Base-by-base conservation (phyloP, 2,329 filamentous ascomycete species). In the Coniochaeta ligniaria region DNA sequence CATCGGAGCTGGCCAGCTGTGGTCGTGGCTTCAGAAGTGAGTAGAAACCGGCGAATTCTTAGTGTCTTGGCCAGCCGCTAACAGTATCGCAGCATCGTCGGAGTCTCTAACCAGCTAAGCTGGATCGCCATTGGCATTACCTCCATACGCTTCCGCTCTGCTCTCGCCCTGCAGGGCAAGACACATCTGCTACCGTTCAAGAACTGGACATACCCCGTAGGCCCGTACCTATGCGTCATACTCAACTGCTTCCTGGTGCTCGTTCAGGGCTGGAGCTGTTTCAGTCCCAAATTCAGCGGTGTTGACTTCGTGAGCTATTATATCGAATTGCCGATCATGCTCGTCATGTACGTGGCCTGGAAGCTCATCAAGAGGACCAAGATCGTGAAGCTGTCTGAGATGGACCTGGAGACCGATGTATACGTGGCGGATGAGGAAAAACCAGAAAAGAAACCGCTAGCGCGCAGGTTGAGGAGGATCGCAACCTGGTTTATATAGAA, bases 141-240 rank as follows among this genome's bases (percentile, higher is more conserved):
- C 0, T 88, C 84, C 0, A 73, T 89, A n/a, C 83, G 86, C 28
- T 89, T 89, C 75, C 83, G 86, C 28, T 72, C 76, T 3, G 86
- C 77, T 4, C 73, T 89, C 59, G 75, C 76, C 55, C 69, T 73
- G 1, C 86, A 89, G 64, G 81, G 80, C n/a, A 80, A 85, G 57
- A 83, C 84, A 8, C 82, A 87, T 61, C 76, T 82, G 0, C 76
- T 89, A 0, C 85, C 86, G 0, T 89, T 85, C 73, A 83, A 80
- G 62, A 88, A 88, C 67, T 87, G 83, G 83, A 87, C 85, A 0
- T 88, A 89, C 62, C 86, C 86, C 0, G 81, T 76, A 61, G 85
- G 86, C 0, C 85, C 86, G 0, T 80, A 82, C 68, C 67, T 83
- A 20, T 81, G 79, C 6, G 77, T 88, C 16, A 63, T 82, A 0